Percentiles rank a stretch among this genome's conserved stretches.
Evolutionary conservation across 1,139 yeast genomes (phyloP).

Genomic region (Taphrina flavorubra): DNA sequence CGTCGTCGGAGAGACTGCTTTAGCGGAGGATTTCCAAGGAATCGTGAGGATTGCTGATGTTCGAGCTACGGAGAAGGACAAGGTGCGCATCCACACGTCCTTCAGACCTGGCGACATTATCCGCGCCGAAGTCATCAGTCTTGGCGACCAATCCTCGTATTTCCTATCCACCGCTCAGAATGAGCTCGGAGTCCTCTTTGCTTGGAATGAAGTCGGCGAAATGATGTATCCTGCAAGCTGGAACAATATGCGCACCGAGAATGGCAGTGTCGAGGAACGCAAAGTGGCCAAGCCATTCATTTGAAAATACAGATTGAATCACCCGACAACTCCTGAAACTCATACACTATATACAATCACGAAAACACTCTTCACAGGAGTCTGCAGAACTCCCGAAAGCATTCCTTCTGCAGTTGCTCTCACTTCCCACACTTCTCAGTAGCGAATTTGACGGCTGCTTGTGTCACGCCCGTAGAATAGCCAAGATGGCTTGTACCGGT

Average conservation of each 20-base stretch:
- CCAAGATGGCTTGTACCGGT: slow-evolving; percentile 24
- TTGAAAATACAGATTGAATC: slow-evolving; percentile 45
- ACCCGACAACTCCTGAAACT: no score
- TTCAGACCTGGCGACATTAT: slow-evolving; percentile 93
- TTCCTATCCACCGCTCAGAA: slow-evolving; percentile 87
- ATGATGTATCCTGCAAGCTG: slow-evolving; percentile 91
- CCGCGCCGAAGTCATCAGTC: slow-evolving; percentile 72
- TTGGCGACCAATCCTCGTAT: slow-evolving; percentile 93
- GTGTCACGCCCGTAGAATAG: slow-evolving; percentile 3
- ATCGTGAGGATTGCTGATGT: slow-evolving; percentile 69
- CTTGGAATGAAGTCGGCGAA: slow-evolving; percentile 71
- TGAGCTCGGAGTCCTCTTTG: slow-evolving; percentile 92
- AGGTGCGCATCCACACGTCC: slow-evolving; percentile 75
- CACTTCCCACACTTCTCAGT: not conserved
- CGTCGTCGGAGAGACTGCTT: slow-evolving; percentile 65
- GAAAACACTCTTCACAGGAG: not conserved
- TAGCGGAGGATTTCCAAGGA: slow-evolving; percentile 80
- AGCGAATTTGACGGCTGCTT: slow-evolving; percentile 12
- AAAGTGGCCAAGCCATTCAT: slow-evolving; percentile 91
- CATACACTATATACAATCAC: not conserved
- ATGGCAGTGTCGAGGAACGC: slow-evolving; percentile 77
- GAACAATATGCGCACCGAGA: slow-evolving; percentile 86
- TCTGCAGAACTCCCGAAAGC: not conserved
- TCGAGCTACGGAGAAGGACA: slow-evolving; percentile 87
- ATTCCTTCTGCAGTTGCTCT: not conserved